phyloP scores from a whole-genome alignment of 495 filamentous ascomycete species.

The Friedmanniomyces simplex region DNA sequence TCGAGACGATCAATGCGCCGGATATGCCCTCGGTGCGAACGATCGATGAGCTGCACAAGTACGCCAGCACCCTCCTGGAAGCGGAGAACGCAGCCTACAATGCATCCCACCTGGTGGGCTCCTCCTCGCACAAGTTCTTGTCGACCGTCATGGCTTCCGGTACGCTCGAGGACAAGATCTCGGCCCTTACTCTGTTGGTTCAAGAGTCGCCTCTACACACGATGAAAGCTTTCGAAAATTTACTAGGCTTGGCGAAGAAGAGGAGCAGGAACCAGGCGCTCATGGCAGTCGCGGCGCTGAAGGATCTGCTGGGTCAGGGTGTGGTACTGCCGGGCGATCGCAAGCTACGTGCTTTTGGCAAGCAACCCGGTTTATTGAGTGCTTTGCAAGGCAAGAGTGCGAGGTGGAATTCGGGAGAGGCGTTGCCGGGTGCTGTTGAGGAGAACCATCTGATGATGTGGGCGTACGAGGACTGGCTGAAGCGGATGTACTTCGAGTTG shows the following conservation, averaged over 20 bases:
- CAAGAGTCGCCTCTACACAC: conserved; percentile 95
- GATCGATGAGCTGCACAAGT: conserved; percentile 60
- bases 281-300: conserved; percentile 79
- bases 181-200: conserved; percentile 80
- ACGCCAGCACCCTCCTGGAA: conserved; percentile 65
- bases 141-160: conserved; percentile 93
- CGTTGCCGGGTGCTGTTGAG: conserved; percentile 58
- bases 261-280: conserved; percentile 87
- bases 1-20: conserved; percentile 32
- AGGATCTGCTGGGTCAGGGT: conserved; percentile 85
- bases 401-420: conserved; percentile 55
- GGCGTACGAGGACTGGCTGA: conserved; percentile 93
- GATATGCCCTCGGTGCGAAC: conserved; percentile 43
- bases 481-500: conserved; percentile 81
- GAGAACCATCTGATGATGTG: conserved; percentile 71
- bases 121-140: conserved; percentile 86
- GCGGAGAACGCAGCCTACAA: conserved; percentile 58
- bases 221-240: conserved; percentile 71
- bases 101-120: conserved; percentile 40
- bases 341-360: conserved; percentile 66
- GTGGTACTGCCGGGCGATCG: conserved; percentile 72
- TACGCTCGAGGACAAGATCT: conserved; percentile 93
- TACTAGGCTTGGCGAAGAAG: conserved; percentile 72
- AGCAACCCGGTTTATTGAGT: conserved; percentile 63
- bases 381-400: conserved; percentile 48